Base-by-base conservation (phyloP, 2,329 filamentous ascomycete genomes). In the Alternaria ethzedia region DNA sequence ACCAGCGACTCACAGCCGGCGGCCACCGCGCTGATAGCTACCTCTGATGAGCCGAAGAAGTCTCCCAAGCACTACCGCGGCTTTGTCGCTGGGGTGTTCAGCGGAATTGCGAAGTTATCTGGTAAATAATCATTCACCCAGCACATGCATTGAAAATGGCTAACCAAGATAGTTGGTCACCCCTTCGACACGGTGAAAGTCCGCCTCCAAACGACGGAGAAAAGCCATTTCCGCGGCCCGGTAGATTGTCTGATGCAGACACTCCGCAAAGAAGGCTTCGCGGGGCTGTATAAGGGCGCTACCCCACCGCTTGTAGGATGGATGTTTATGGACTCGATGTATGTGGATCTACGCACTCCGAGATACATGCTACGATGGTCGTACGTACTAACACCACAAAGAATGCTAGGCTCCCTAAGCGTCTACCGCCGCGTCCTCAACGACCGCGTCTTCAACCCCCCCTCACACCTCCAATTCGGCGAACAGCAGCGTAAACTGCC, bases 141-240 rank as follows among this genome's bases (percentile, higher is more conserved):
- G 15, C 32, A 36, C 8, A n/a, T n/a, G 15, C 15, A 1, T 62
- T 41, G 25, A 30, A 41, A 52, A 36, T 50, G 44, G 65, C 69
- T 74, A 61, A 74, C 63, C 63, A 54, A 51, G 6, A 32, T 58
- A 88, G 84, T 87, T 67, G 88, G 88, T 28, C 88, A 90, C 80
- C 88, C 88, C 81, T 98, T 99, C 83, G 96, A 99, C 81, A 98
- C 96, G 0, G 89, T 99, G 80, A 99, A 99, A 82, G 95, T 98
- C 57, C 93, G 96, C 30, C 85, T 99, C 17, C 96, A 99, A 80
- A 98, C 95, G 3, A 93, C 93, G 28, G 85, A 91, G 70, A 81
- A 87, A 51, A 80, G 88, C 2, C 93, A 92, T 71, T 99, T 99
- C 85, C 86, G 85, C 67, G 96, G 96, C 0, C 94, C 96, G 1